phyloP scores from a whole-genome alignment of 2,329 filamentous ascomycete genomes.

The Penicillium sumatraense region DNA sequence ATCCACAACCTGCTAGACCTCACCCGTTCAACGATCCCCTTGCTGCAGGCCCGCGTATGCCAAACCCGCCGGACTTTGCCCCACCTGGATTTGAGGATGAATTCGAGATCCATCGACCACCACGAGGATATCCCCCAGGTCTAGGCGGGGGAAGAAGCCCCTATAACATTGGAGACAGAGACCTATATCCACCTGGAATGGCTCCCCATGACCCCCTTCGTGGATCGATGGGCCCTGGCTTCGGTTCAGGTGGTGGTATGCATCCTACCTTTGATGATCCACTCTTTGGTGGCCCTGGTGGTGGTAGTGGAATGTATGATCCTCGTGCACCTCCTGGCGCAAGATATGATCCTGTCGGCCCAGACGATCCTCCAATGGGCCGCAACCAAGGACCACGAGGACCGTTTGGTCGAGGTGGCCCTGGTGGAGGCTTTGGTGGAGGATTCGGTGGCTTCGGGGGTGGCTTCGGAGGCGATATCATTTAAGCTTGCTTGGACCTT shows the following conservation, averaged over 20 bases:
- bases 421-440: constrained; percentile 46
- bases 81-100: constrained; percentile 95
- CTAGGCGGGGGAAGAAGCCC: constrained; percentile 59
- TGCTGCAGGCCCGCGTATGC: constrained; percentile 61
- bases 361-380: constrained; percentile 61
- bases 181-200: constrained; percentile 84
- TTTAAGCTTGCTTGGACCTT: constrained; percentile 30
- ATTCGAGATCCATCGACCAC: constrained; percentile 75
- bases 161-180: constrained; percentile 77
- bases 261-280: constrained; percentile 94
- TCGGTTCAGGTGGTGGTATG: constrained; percentile 78
- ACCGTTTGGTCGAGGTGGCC: constrained; percentile 44
- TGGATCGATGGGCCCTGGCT: constrained; percentile 65
- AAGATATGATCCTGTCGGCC: constrained; percentile 87
- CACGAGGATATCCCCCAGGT: constrained; percentile 53
- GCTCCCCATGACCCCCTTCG: constrained; percentile 83
- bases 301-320: constrained; percentile 60
- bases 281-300: constrained; percentile 68
- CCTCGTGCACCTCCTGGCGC: constrained; percentile 82
- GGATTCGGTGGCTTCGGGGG: constrained; percentile 52
- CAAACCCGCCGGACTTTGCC: constrained; percentile 74
- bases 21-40: constrained; percentile 72
- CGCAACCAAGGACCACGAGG: constrained; percentile 50
- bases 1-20: constrained; percentile 67
- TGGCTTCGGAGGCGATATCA: constrained; percentile 37